Conservation (phyloP, 1,284 basidiomycete species). For the Chalciporus sp. region DNA sequence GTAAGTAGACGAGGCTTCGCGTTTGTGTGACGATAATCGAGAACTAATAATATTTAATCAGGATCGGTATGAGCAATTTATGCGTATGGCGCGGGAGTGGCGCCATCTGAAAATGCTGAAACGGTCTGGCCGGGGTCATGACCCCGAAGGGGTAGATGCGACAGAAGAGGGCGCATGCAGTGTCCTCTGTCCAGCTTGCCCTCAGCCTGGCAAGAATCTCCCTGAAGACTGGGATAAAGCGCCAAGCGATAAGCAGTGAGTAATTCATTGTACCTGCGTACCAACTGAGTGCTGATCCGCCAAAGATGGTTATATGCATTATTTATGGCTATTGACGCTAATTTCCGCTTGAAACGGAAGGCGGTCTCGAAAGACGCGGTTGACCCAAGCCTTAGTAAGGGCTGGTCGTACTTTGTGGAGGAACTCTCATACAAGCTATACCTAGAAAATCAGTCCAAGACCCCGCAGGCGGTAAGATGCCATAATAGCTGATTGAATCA, state of each 20-base stretch:
- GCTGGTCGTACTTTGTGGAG: conserved; percentile 13
- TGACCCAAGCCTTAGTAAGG: neutral
- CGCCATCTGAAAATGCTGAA: conserved; percentile 21
- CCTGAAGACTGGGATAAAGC: neutral
- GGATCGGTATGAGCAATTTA: conserved; percentile 3
- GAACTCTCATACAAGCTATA: neutral
- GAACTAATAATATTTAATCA: too few species aligned
- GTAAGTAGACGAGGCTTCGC: too few species aligned
- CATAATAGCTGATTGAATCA: too few species aligned
- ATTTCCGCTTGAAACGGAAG: conserved; percentile 8
- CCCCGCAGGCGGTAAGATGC: conserved; percentile 3
- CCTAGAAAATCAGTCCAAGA: neutral
- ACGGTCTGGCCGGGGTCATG: neutral
- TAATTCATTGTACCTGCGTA: too few species aligned
- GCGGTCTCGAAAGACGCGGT: neutral
- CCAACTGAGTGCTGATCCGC: too few species aligned
- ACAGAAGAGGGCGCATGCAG: neutral
- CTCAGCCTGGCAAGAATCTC: conserved; percentile 6
- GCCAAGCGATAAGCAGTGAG: neutral
- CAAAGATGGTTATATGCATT: conserved; percentile 6
- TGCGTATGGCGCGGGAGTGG: conserved; percentile 6
- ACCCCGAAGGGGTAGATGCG: neutral
- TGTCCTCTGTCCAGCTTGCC: conserved; percentile 4
- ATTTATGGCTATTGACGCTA: conserved; percentile 8
- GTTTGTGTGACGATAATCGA: too few species aligned